These are phyloP conservation scores for Teratosphaeria gauchensis DNA, from an alignment of 2,329 filamentous ascomycete species.

Conservation along the genomic window DNA sequence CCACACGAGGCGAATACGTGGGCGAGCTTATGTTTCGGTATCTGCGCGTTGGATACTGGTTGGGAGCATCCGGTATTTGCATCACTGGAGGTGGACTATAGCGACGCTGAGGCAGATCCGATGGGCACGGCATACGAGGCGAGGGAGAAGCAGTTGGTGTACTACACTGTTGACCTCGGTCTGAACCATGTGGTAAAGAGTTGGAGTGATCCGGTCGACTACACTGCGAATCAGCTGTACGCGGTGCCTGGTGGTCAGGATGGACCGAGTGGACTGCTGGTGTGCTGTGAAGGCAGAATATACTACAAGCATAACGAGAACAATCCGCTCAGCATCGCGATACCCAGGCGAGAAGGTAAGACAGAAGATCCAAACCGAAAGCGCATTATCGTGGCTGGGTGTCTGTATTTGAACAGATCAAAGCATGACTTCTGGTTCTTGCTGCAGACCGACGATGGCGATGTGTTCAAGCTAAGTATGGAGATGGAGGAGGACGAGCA, in stretches of 20 bases:
- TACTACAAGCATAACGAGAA: conserved; percentile 97
- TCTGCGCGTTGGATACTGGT: conserved; percentile 84
- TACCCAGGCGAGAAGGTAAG: conserved; percentile 75
- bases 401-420: conserved; percentile 96
- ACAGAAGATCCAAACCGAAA: conserved; percentile 90
- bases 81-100: conserved; percentile 86
- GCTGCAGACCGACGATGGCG: conserved; percentile 92
- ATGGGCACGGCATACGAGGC: conserved; percentile 73
- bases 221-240: conserved; percentile 80
- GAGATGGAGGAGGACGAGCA: conserved; percentile 79
- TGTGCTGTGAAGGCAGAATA: conserved; percentile 88
- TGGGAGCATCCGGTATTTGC: conserved; percentile 98
- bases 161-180: conserved; percentile 94
- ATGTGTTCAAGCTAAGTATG: conserved; percentile 91
- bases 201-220: conserved; percentile 90
- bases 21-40: conserved; percentile 77
- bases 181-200: conserved; percentile 95
- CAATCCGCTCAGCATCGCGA: conserved; percentile 75
- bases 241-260: conserved; percentile 91
- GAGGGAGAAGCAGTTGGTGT: conserved; percentile 82
- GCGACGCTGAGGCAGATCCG: conserved; percentile 81
- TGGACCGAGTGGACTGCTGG: conserved; percentile 87
- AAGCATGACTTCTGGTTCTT: conserved; percentile 81
- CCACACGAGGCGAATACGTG: conserved; percentile 93
- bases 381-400: conserved; percentile 74